Percentiles rank a stretch among this genome's conserved stretches.
Conservation (phyloP, 208 protist genomes). For the Trypanosoma scelopori region DNA sequence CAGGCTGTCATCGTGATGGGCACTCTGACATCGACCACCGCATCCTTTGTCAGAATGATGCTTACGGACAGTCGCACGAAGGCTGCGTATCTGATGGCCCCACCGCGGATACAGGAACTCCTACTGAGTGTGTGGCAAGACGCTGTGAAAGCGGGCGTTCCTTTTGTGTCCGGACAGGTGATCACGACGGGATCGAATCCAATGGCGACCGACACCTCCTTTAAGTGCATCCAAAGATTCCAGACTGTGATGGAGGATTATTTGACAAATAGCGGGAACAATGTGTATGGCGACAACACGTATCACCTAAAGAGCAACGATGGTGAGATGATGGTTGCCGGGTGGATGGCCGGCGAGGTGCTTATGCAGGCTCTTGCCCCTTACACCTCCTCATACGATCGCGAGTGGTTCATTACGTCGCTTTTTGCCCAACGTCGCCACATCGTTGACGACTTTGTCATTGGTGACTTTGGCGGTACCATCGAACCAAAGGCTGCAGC, state of each 20-base stretch:
- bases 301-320: constrained; percentile 3
- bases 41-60: constrained; percentile 29
- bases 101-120: constrained; percentile 25
- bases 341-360: constrained; percentile 28
- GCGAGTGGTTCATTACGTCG: constrained; percentile 17
- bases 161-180: constrained; percentile 30
- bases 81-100: constrained; percentile 30
- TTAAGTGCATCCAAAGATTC: constrained; percentile 37
- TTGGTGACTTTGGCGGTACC: constrained; percentile 60
- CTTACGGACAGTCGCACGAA: constrained; percentile 34
- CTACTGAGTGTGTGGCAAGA: constrained; percentile 14
- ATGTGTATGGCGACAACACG: constrained; percentile 17
- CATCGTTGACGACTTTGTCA: constrained; percentile 48
- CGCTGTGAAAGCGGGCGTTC: not conserved
- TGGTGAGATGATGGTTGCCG: constrained; percentile 29
- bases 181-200: constrained; percentile 36
- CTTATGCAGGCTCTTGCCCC: constrained; percentile 4
- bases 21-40: constrained; percentile 20
- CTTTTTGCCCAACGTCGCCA: constrained; percentile 56
- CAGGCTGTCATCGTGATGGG: constrained; percentile 55
- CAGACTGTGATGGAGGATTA: constrained; percentile 39
- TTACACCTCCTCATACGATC: constrained; percentile 9
- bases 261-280: constrained; percentile 26
- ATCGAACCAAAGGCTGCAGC: constrained; percentile 7
- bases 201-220: constrained; percentile 27